Evolutionary conservation across 192 early-diverging fungal genomes (phyloP), one percentile per base, ranked within the genome.

Genomic region (Thamnidium elegans): DNA sequence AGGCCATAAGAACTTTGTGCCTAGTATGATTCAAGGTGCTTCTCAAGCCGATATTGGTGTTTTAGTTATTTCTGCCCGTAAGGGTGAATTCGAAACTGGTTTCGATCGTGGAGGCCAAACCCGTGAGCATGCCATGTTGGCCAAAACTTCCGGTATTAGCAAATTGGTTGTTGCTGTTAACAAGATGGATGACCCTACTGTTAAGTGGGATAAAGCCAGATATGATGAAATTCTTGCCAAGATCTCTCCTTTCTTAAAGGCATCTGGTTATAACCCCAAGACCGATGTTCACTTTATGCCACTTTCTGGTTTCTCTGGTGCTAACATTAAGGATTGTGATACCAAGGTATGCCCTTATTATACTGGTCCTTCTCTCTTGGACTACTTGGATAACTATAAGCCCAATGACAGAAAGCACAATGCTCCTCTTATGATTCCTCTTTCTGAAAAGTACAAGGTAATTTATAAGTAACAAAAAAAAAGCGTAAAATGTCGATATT

Each of bases 121-220:
- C 5, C 91, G 94, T 68, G 97, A 99, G 80, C 97, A 99, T 76
- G 94, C 95, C 21, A 80, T 96, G 78, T 73, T 99, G 72, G 95
- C 90, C 62, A 98, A 97, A 85, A 97, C 94, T 19, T 87, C 90
- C n/a, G 96, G 97, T 53, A 91, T 99, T 64, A 94, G 93, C 79
- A 86, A 89, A 48, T 69, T 99, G 58, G 82, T 99, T 55, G 83
- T 97, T 56, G 97, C 89, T 36, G 87, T 99, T 77, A 99, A 99
- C 87, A 99, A 99, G 87, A 99, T 99, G 97, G 97, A 99, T 70
- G 97, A 99, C 68, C 84, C 90, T 14, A 99, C 97, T 7, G 97
- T 99, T 43, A 58, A 75, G 50, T 99, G 96, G 96, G 80, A 86
- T 72, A 90, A 97, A 84, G 90, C 79, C 8, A 76, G 91, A 65